Evolutionary conservation across 305 asterid species (phyloP), one percentile per base, ranked within the genome.

Genomic region (Nicotiana rustica): DNA sequence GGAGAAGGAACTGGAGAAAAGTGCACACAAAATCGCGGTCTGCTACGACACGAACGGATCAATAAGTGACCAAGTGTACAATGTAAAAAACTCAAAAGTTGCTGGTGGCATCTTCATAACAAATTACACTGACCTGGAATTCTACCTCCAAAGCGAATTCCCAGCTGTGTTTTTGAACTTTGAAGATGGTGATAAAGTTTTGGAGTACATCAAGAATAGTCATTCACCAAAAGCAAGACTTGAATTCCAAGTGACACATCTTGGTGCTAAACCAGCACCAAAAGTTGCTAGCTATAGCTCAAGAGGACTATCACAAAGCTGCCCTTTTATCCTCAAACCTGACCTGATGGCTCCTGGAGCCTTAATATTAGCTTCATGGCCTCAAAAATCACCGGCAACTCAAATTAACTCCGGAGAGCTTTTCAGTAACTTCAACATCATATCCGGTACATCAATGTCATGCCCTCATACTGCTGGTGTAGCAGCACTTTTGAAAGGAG

Each of bases 371-470:
- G 99, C 97, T 0, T 87, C 98, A 0, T 96, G 98, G 99, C 86
- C 97, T 6, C 6, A 85, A 2, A 85, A 83, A 2, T 64, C 86
- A 5, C n/a, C 92, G 0, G 90, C 79, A 0, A 33, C 89, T 0
- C 2, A 77, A 0, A 52, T 85, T 14, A 47, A 5, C 10, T 82
- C 97, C 0, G 88, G 86, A 1, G 7, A 83, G 1, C 85, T 95
- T 2, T 93, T 31, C 59, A 88, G 49, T 17, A 76, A 79, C 19
- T 95, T 91, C 86, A 95, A 95, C 84, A 67, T 95, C 21, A 83
- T 92, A 79, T 95, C 98, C 0, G 99, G 98, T 2, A 93, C 99
- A 4, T 95, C 99, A 1, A 93, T 95, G 97, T 67, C 97, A 0
- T 93, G 97, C 62, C 98, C 99, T 25, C 98, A 95, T 55, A 91